Percentiles rank a stretch among this genome's conserved stretches.
Evolutionary conservation across 352 stramenopile genomes (phyloP).

Genomic region (Globisporangium rhizosaccharum): DNA sequence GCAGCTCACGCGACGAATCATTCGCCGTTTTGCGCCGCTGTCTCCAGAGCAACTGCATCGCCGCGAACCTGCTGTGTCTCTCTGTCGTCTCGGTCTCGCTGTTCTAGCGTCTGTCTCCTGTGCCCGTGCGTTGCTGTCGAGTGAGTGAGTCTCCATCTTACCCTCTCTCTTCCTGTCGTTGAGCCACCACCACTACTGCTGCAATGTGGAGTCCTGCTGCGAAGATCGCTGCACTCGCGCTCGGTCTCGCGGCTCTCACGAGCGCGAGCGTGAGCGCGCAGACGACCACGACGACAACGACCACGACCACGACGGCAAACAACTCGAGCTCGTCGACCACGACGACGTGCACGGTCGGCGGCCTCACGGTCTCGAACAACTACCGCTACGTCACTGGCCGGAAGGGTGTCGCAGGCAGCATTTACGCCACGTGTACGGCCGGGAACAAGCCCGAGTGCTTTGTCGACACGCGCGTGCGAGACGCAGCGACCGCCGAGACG

Average conservation of each 20-base stretch:
- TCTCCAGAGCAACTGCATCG: conserved; percentile 2
- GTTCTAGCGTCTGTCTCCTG: neutral
- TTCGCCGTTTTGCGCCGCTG: conserved; percentile 15
- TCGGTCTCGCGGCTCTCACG: conserved; percentile 1
- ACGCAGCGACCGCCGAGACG: conserved; percentile 17
- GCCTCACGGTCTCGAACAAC: conserved; percentile 11
- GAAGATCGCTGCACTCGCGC: conserved; percentile 4
- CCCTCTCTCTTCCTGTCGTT: neutral
- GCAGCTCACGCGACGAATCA: conserved; percentile 3
- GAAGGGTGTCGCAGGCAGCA: conserved; percentile 25
- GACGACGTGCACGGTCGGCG: conserved; percentile 15
- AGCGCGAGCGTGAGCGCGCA: conserved; percentile 6
- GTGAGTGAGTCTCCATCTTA: neutral
- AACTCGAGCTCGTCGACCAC: conserved; percentile 1
- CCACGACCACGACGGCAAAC: conserved; percentile 2
- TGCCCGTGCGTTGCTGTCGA: neutral
- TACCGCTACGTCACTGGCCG: conserved; percentile 32
- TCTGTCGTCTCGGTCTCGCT: neutral
- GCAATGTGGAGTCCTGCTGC: conserved; percentile 11
- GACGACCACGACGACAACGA: conserved; percentile 7
- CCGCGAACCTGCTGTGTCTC: neutral
- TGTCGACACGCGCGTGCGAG: conserved; percentile 28
- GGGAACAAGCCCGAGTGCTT: conserved; percentile 23
- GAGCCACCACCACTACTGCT: neutral
- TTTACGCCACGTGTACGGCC: conserved; percentile 33